These are phyloP conservation scores for Talaromyces trachyspermus DNA, from an alignment of 495 filamentous ascomycete genomes.

Conservation along the genomic window DNA sequence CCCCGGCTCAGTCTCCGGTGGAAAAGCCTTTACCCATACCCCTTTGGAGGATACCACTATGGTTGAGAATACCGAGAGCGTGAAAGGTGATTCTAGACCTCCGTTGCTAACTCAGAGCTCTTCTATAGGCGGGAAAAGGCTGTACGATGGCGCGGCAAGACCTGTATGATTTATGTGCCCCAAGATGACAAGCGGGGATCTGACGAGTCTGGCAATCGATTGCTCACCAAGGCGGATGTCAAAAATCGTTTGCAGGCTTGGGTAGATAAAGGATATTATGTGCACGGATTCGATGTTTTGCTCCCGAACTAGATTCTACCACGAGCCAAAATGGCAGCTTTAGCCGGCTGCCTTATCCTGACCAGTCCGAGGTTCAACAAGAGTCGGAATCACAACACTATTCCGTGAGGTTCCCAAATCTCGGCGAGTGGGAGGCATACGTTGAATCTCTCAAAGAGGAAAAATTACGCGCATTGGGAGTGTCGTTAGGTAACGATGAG, in stretches of 20 bases:
- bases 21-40: conserved; percentile 44
- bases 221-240: conserved; percentile 54
- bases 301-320: conserved; percentile 24
- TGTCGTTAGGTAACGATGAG: conserved; percentile 68
- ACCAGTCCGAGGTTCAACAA: conserved; percentile 47
- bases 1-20: conserved; percentile 16
- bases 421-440: conserved; percentile 73
- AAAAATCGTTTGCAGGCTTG: conserved; percentile 59
- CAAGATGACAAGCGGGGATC: conserved; percentile 55
- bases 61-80: conserved; percentile 1
- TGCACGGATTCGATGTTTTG: conserved; percentile 61
- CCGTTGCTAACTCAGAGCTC: conserved; percentile 3
- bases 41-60: conserved; percentile 22
- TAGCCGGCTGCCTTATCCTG: conserved; percentile 68
- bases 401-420: conserved; percentile 69
- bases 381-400: conserved; percentile 47
- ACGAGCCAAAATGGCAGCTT: conserved; percentile 39
- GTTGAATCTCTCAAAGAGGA: conserved; percentile 75
- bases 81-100: conserved; percentile 9
- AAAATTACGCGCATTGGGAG: conserved; percentile 84
- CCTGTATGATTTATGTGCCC: conserved; percentile 64
- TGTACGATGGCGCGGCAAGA: conserved; percentile 66
- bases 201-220: conserved; percentile 48
- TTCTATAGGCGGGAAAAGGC: conserved; percentile 31
- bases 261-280: conserved; percentile 69